These are phyloP conservation scores for Claviceps sorghi DNA, from an alignment of 2,329 filamentous ascomycete species.

Conservation along the genomic window DNA sequence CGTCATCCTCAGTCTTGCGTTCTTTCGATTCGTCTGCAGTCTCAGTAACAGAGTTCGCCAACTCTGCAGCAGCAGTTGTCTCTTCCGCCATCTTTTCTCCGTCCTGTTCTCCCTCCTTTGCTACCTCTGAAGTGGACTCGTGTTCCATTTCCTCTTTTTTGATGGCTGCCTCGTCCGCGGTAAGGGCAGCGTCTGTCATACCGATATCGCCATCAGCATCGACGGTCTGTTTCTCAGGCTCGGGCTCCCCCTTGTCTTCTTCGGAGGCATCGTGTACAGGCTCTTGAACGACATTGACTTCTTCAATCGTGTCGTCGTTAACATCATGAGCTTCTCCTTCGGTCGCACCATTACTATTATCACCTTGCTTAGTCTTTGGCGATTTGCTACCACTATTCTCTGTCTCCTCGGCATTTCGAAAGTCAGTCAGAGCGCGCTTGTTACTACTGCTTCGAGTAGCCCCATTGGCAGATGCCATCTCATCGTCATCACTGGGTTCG, in stretches of 20 bases:
- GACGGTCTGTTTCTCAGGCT: constrained; percentile 17
- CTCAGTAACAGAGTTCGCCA: constrained; percentile 5
- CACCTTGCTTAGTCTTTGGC: constrained; percentile 20
- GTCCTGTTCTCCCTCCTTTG: constrained; percentile 11
- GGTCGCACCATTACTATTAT: constrained; percentile 14
- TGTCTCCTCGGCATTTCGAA: constrained; percentile 26
- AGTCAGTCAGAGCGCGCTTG: constrained; percentile 38
- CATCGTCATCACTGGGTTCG: constrained; percentile 81
- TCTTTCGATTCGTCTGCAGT: constrained; percentile 7
- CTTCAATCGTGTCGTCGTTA: constrained; percentile 30
- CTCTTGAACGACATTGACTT: constrained; percentile 20
- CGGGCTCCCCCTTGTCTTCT: constrained; percentile 7
- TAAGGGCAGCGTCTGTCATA: constrained; percentile 27
- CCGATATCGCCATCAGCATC: constrained; percentile 37
- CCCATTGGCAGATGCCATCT: constrained; percentile 59
- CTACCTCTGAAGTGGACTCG: constrained; percentile 17
- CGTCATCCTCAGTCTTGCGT: constrained; percentile 10
- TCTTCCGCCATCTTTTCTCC: constrained; percentile 16
- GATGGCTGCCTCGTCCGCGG: constrained; percentile 19
- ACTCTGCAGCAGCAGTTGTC: constrained; percentile 9
- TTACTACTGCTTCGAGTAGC: constrained; percentile 39
- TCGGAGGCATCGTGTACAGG: constrained; percentile 13
- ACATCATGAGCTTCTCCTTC: constrained; percentile 20
- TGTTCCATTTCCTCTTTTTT: constrained; percentile 26
- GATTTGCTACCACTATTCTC: constrained; percentile 24